Percentiles rank a stretch among this genome's conserved stretches.
Conservation (phyloP, 371 early-diverging fungal species). For the Mortierella sp. region DNA sequence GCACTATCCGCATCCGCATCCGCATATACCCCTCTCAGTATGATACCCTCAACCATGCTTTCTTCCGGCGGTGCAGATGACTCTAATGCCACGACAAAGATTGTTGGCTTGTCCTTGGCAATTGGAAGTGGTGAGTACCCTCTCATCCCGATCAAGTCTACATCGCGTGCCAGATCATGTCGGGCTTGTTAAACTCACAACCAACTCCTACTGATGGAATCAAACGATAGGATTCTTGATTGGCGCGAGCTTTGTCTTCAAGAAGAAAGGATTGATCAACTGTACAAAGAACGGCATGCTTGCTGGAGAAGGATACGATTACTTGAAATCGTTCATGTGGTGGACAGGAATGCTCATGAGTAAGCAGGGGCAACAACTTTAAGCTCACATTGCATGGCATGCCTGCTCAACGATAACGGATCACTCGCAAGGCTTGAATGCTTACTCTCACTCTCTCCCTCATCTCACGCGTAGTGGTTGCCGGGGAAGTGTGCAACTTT, state of each 20-base stretch:
- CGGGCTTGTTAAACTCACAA: not conserved
- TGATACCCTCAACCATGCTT: not conserved
- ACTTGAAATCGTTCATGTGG: conserved; percentile 90
- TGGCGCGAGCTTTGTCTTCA: conserved; percentile 92
- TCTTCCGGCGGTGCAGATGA: not conserved
- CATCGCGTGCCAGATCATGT: not conserved
- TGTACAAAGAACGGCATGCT: conserved; percentile 67
- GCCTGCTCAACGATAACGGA: not conserved
- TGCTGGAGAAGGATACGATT: conserved; percentile 86
- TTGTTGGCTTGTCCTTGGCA: conserved; percentile 87
- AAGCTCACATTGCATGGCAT: too few relatives aligned
- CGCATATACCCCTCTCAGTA: not conserved
- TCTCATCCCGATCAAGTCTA: too few relatives aligned
- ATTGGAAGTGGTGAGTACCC: conserved; percentile 66
- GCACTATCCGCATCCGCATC: not conserved
- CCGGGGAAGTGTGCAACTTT: conserved; percentile 95
- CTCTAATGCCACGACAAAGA: conserved; percentile 65
- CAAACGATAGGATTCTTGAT: conserved; percentile 77
- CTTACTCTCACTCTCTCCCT: not conserved
- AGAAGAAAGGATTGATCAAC: conserved; percentile 89
- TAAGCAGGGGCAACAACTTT: conserved; percentile 42
- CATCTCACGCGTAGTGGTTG: conserved; percentile 60
- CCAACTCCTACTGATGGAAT: not conserved
- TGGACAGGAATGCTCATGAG: conserved; percentile 93
- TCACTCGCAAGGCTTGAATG: not conserved